Evolutionary conservation across 805 yeast genomes (phyloP).

Genomic region (Candida endomychidarum): DNA sequence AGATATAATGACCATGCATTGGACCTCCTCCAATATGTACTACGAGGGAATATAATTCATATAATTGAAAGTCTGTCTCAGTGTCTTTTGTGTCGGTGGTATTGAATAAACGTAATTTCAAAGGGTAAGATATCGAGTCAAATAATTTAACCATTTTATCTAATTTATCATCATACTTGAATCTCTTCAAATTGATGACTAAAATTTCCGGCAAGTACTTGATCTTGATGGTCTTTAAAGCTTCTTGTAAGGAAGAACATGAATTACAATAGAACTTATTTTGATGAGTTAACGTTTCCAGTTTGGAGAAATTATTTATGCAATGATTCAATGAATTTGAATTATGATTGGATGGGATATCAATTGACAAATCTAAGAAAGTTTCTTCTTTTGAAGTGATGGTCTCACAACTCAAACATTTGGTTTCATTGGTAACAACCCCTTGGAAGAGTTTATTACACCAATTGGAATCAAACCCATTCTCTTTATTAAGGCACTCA

Average conservation of each 20-base stretch:
- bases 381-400: slow-evolving; percentile 79
- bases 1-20: slow-evolving; percentile 94
- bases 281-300: slow-evolving; percentile 80
- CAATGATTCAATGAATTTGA: slow-evolving; percentile 71
- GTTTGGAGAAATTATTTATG: slow-evolving; percentile 76
- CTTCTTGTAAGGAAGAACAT: slow-evolving; percentile 90
- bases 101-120: slow-evolving; percentile 64
- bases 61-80: slow-evolving; percentile 45
- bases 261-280: slow-evolving; percentile 92
- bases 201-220: slow-evolving; percentile 74
- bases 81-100: slow-evolving; percentile 44
- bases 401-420: slow-evolving; percentile 86
- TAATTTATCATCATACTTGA: slow-evolving; percentile 82
- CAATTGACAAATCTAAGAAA: slow-evolving; percentile 84
- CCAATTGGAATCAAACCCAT: slow-evolving; percentile 40
- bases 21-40: slow-evolving; percentile 98
- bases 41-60: slow-evolving; percentile 82
- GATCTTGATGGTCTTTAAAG: slow-evolving; percentile 83
- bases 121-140: slow-evolving; percentile 80
- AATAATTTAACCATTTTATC: slow-evolving; percentile 83
- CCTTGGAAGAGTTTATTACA: slow-evolving; percentile 83
- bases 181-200: slow-evolving; percentile 84
- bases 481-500: slow-evolving; percentile 53
- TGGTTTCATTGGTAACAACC: slow-evolving; percentile 77
- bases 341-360: slow-evolving; percentile 62